Percentiles rank a stretch among this genome's conserved stretches.
Conservation (phyloP, 345 rosid species). For the Draba incana region DNA sequence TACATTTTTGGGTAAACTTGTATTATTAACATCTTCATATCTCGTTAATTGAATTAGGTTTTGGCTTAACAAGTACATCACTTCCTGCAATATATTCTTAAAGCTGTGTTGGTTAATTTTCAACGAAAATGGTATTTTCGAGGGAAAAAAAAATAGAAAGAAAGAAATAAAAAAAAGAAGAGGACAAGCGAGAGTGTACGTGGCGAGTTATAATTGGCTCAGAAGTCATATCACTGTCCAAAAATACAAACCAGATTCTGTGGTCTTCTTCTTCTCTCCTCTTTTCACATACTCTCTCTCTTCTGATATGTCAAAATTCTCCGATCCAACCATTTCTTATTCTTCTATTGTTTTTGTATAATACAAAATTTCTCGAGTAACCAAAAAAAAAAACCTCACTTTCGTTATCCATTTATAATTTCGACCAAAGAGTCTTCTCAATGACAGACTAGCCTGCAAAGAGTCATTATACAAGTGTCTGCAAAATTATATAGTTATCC, state of each 20-base stretch:
- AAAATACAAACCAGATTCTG: constrained; percentile 25
- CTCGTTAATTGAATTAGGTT: constrained; percentile 2
- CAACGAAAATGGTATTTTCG: too few species aligned
- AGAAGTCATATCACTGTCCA: constrained; percentile 34
- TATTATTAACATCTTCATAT: constrained; percentile 5
- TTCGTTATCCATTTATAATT: constrained; percentile 41
- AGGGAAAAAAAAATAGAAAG: neutral
- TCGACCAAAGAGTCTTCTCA: constrained; percentile 36
- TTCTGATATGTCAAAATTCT: constrained; percentile 29
- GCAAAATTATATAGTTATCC: constrained; percentile 18
- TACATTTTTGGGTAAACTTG: constrained; percentile 19
- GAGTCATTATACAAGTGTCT: constrained; percentile 27
- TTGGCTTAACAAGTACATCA: neutral
- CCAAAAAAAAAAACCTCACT: constrained; percentile 18
- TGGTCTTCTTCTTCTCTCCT: constrained; percentile 39
- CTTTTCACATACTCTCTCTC: neutral
- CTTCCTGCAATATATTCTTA: too few species aligned
- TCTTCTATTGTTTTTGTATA: neutral
- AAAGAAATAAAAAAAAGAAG: constrained; percentile 2
- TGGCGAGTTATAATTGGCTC: constrained; percentile 44
- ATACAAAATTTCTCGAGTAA: neutral
- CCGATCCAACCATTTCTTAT: constrained; percentile 41
- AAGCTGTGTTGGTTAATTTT: too few species aligned
- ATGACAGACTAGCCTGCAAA: constrained; percentile 37
- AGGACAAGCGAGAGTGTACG: constrained; percentile 42